These are phyloP conservation scores for Xylaria cubensis DNA, from an alignment of 495 filamentous ascomycete genomes.

Conservation along the genomic window DNA sequence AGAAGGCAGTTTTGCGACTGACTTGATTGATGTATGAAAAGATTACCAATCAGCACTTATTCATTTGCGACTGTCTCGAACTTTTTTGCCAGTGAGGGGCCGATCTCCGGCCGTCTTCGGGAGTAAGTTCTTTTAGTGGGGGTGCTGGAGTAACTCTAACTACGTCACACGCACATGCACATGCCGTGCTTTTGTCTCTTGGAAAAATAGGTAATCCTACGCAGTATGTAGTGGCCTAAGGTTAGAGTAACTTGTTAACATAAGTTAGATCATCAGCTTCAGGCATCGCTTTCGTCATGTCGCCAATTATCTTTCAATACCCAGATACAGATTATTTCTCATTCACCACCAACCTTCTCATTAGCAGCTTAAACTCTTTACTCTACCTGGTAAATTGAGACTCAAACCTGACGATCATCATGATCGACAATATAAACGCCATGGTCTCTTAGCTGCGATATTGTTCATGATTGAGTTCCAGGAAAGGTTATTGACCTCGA, in stretches of 20 bases:
- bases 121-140: not conserved
- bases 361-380: not conserved
- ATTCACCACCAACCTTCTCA: no score
- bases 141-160: not conserved
- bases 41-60: conserved; percentile 20
- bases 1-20: no score
- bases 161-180: conserved; percentile 16
- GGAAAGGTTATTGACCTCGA: not conserved
- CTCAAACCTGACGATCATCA: not conserved
- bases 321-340: no score
- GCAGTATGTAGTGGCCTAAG: no score
- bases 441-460: not conserved
- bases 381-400: not conserved
- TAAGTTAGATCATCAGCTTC: no score
- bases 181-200: not conserved
- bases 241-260: no score
- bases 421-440: not conserved
- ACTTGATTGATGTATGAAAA: not conserved
- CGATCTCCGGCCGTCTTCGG: conserved; percentile 22
- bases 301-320: no score
- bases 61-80: conserved; percentile 13
- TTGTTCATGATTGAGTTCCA: not conserved
- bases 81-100: conserved; percentile 19
- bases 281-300: no score
- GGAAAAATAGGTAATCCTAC: no score